Evolutionary conservation across 83 land plant species (phyloP).

Genomic region (Picea abies): DNA sequence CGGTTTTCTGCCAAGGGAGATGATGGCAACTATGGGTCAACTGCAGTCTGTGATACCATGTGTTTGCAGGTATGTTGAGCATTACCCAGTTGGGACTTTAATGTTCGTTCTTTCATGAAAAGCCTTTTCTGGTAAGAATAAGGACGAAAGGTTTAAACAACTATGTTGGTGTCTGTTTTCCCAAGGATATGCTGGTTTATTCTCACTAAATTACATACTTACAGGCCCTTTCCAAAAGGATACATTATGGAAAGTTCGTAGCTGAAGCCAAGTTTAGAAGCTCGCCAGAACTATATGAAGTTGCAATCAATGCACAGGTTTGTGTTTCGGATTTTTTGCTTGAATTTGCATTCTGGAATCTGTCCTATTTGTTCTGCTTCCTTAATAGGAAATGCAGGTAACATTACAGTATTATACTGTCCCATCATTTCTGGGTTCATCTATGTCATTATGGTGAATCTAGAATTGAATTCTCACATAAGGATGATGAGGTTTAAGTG

Average conservation of each 20-base stretch:
- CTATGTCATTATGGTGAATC: background rate
- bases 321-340: background rate
- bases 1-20: constrained; percentile 13
- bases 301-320: constrained; percentile 45
- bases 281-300: constrained; percentile 9
- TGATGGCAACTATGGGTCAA: constrained; percentile 92
- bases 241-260: constrained; percentile 83
- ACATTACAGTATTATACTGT: background rate
- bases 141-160: too few relatives aligned
- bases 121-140: too few relatives aligned
- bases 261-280: constrained; percentile 81
- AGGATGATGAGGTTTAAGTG: background rate
- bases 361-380: background rate
- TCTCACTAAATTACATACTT: background rate
- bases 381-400: background rate
- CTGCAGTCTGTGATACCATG: constrained; percentile 63
- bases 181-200: background rate
- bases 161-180: background rate
- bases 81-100: background rate
- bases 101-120: too few relatives aligned
- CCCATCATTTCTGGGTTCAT: background rate
- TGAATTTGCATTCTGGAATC: too few relatives aligned
- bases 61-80: constrained; percentile 66
- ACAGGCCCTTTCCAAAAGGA: constrained; percentile 84
- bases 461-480: background rate